Evolutionary conservation across 1,284 basidiomycete genomes (phyloP).

Genomic region (Apiotrichum montevideense): DNA sequence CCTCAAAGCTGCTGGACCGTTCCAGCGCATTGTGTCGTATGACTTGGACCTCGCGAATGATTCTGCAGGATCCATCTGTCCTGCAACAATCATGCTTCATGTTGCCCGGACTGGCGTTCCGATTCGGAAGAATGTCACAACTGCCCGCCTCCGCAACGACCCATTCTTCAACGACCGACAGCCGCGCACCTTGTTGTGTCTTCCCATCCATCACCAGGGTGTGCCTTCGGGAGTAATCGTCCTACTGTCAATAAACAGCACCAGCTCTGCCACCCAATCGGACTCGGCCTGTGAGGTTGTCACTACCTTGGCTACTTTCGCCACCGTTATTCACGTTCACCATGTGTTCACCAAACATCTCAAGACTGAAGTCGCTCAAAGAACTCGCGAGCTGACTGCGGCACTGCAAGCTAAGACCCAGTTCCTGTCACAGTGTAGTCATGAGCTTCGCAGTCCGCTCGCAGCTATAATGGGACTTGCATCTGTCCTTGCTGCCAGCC

Average conservation of each 20-base stretch:
- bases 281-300: conserved; percentile 22
- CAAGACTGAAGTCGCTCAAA: conserved; percentile 26
- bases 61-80: conserved; percentile 21
- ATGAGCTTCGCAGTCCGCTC: conserved; percentile 49
- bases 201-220: conserved; percentile 35
- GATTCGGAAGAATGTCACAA: conserved; percentile 18
- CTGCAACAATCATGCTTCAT: conserved; percentile 30
- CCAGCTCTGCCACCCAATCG: conserved; percentile 20
- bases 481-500: conserved; percentile 41
- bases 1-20: conserved; percentile 30
- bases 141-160: conserved; percentile 23
- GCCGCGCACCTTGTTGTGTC: conserved; percentile 26
- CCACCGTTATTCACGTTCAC: conserved; percentile 28
- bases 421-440: conserved; percentile 42
- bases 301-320: conserved; percentile 32
- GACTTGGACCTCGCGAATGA: conserved; percentile 26
- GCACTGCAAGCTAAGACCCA: conserved; percentile 34
- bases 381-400: conserved; percentile 28
- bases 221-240: conserved; percentile 28
- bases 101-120: conserved; percentile 28
- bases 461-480: conserved; percentile 44
- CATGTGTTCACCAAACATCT: conserved; percentile 28
- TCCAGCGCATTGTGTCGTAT: conserved; percentile 25
- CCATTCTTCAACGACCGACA: conserved; percentile 27
- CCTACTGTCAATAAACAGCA: conserved; percentile 24